Evolutionary conservation across 441 rosid species (phyloP).

Genomic region (Geranium incanum): DNA sequence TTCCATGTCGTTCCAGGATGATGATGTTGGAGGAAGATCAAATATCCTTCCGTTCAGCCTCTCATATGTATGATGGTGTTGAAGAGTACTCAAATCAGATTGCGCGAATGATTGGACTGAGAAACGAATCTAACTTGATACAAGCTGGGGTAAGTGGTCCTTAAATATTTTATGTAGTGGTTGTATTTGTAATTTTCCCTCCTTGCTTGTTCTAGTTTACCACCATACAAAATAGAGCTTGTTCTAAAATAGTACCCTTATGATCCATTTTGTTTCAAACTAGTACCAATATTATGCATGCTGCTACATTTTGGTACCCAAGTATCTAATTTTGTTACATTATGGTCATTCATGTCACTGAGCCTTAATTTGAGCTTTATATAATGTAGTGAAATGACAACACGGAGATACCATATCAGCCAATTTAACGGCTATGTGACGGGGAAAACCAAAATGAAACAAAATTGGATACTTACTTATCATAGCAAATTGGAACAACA

Average conservation of each 20-base stretch:
- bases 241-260: neutral
- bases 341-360: too few species aligned
- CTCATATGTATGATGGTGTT: conserved; percentile 78
- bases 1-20: conserved; percentile 50
- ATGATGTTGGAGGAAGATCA: conserved; percentile 97
- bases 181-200: neutral
- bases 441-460: too few species aligned
- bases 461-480: too few species aligned
- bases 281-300: neutral
- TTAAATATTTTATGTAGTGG: neutral
- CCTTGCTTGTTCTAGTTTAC: neutral
- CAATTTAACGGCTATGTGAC: too few species aligned
- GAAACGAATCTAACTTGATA: conserved; percentile 68
- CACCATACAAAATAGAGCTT: neutral
- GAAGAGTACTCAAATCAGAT: conserved; percentile 99
- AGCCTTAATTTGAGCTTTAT: too few species aligned
- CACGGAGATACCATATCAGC: too few species aligned
- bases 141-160: conserved; percentile 73
- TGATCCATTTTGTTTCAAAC: neutral
- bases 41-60: conserved; percentile 89
- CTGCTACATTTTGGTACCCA: neutral
- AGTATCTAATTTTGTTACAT: neutral
- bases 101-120: conserved; percentile 91
- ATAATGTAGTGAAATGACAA: too few species aligned
- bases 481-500: too few species aligned